Evolutionary conservation across 2,329 filamentous ascomycete genomes (phyloP), one percentile per base, ranked within the genome.

Genomic region (Botrytis elliptica): DNA sequence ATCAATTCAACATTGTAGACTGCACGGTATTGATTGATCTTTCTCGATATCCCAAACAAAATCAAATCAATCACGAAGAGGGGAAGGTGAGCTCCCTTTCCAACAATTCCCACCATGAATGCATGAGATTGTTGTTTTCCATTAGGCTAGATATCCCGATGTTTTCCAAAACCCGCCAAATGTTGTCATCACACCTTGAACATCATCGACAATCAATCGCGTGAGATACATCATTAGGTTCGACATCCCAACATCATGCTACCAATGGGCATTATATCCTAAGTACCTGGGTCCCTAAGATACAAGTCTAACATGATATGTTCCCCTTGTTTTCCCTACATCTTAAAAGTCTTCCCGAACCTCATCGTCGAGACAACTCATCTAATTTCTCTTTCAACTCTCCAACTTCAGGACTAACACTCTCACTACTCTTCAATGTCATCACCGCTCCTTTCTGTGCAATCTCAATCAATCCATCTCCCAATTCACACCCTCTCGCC

Each of bases 401-500:
- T 22, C n/a, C 49, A 16, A 71, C 70, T n/a, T 55, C 44, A 49
- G 70, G 40, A 75, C 76, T 77, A 0, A 70, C 55, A 98, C 95
- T 69, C 80, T 95, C 89, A 16, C 84, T 84, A 80, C 92, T 93
- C 82, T 88, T 91, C 79, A 99, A 83, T 22, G 93, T 96, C 84
- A 93, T 83, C 0, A 93, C 88, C 5, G 95, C 94, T 4, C 92
- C 95, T 79, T 87, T 87, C 84, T 98, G 96, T 44, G 95, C 95
- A 52, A 96, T 83, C 73, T 90, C 86, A n/a, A 99, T 85, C 72
- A 96, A 82, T 65, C 91, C 86, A 79, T 90, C 83, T 74, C 88
- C 81, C 75, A 81, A 29, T 63, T 78, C 76, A 65, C 77, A 73
- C 40, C 81, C 80, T 33, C 86, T 88, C 0, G 90, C 90, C 77